Percentiles rank a stretch among this genome's conserved stretches.
phyloP scores from a whole-genome alignment of 805 yeast genomes.

The Saturnispora galanensis region DNA sequence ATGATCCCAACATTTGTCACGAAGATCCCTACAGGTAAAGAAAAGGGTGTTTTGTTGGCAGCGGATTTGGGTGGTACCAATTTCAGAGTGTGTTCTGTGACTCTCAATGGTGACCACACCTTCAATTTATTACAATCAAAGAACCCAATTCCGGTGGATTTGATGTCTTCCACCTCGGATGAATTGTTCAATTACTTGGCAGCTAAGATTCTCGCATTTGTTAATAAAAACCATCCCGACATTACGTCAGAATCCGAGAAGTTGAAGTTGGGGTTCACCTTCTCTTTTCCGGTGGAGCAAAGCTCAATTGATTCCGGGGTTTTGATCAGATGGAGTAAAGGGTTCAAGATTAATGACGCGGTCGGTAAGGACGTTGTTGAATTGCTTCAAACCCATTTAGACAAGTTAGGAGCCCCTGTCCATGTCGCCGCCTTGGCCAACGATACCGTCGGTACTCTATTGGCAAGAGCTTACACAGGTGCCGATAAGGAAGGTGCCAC shows the following conservation, averaged over 20 bases:
- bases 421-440: slow-evolving; percentile 81
- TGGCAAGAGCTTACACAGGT: slow-evolving; percentile 76
- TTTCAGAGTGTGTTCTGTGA: slow-evolving; percentile 86
- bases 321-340: slow-evolving; percentile 93
- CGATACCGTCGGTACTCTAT: slow-evolving; percentile 90
- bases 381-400: slow-evolving; percentile 60
- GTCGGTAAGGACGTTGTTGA: slow-evolving; percentile 77
- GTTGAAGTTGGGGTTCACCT: slow-evolving; percentile 84
- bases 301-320: slow-evolving; percentile 70
- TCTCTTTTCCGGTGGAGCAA: slow-evolving; percentile 88
- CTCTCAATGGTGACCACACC: slow-evolving; percentile 68
- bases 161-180: slow-evolving; percentile 57
- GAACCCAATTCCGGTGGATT: slow-evolving; percentile 65
- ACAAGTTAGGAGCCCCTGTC: slow-evolving; percentile 50
- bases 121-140: slow-evolving; percentile 69
- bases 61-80: slow-evolving; percentile 96
- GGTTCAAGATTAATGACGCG: slow-evolving; percentile 77
- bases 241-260: slow-evolving; percentile 16
- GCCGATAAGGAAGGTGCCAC: slow-evolving; percentile 62
- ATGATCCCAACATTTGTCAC: slow-evolving; percentile 95
- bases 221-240: slow-evolving; percentile 52
- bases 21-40: slow-evolving; percentile 74
- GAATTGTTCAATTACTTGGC: slow-evolving; percentile 73
- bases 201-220: slow-evolving; percentile 52
- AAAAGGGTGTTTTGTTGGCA: slow-evolving; percentile 73